phyloP scores from a whole-genome alignment of 2,329 filamentous ascomycete species.

The Calonectria pseudoturangicola region DNA sequence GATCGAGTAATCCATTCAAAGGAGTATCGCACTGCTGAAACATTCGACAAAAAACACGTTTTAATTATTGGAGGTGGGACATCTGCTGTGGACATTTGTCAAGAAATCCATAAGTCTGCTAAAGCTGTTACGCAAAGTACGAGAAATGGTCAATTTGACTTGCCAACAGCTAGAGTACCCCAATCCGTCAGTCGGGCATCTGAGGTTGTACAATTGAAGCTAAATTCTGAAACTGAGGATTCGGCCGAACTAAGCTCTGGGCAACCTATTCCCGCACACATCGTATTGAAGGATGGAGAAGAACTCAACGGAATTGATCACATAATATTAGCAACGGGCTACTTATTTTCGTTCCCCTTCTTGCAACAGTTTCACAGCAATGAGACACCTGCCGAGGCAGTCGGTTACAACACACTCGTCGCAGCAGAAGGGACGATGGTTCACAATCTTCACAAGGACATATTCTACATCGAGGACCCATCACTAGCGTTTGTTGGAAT shows the following conservation, averaged over 20 bases:
- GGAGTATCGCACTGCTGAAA: constrained; percentile 28
- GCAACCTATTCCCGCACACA: background rate
- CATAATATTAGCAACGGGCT: constrained; percentile 12
- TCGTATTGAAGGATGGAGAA: background rate
- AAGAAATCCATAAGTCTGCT: background rate
- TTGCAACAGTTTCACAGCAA: constrained; percentile 16
- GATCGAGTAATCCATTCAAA: constrained; percentile 41
- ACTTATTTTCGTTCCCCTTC: constrained; percentile 15
- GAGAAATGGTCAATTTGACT: constrained; percentile 5
- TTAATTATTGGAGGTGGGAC: constrained; percentile 20
- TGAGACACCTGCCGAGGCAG: background rate
- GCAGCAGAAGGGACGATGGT: constrained; percentile 66
- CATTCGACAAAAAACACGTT: constrained; percentile 35
- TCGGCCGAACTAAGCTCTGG: background rate
- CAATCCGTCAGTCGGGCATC: background rate
- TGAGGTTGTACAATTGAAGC: background rate
- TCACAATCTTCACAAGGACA: constrained; percentile 80
- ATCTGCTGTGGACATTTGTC: constrained; percentile 18
- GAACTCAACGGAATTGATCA: background rate
- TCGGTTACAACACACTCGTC: background rate
- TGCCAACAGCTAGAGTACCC: background rate
- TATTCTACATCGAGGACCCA: constrained; percentile 81
- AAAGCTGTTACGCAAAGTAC: background rate
- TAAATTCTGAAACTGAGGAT: background rate
- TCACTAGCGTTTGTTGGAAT: constrained; percentile 77